Evolutionary conservation across 106 monocot genomes (phyloP), one percentile per base, ranked within the genome.

Genomic region (Amphibolis antarctica): DNA sequence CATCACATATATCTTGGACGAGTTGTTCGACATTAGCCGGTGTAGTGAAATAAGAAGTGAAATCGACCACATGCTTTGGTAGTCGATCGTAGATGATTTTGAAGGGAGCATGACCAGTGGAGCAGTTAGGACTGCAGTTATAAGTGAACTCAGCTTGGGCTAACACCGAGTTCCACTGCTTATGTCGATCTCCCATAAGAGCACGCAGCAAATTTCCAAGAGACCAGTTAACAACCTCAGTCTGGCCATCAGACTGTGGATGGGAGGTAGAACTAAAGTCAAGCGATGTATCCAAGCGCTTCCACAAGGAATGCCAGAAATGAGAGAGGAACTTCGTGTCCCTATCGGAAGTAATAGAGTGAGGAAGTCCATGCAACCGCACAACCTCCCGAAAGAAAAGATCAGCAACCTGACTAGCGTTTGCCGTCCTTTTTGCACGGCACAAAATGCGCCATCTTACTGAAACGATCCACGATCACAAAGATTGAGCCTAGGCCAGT

Each of bases 301-400:
- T n/a, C n/a, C n/a, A n/a, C 6, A 67, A 25, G 12, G 67, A 36
- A 5, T 36, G 53, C 67, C 67, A 67, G 23, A 55, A 67, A 21
- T n/a, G 5, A 22, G 29, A 3, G 1, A 53, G 25, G 22, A 55
- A 55, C 9, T 55, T 52, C 12, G 42, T 11, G 29, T 67, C 53
- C n/a, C 5, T n/a, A 18, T 67, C 10, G 1, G 6, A 67, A 1
- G 25, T 18, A 42, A 44, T 69, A 1, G 5, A 44, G 13, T 15
- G 9, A 1, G 57, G 69, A 46, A 69, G 22, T 17, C 26, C 69
- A 28, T 59, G 57, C 1, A 69, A 20, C 3, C 21, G 5, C 0
- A 69, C 19, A 9, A 69, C n/a, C 13, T 67, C 65, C 22, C 10
- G 29, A 17, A 55, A 50, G 24, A 54, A 54, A n/a, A 67, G 12